A percentile compares a stretch with the other conserved stretches of the same genome.
These are phyloP conservation scores for Myriosclerotinia curreyana DNA, from an alignment of 2,329 filamentous ascomycete genomes.

Conservation along the genomic window DNA sequence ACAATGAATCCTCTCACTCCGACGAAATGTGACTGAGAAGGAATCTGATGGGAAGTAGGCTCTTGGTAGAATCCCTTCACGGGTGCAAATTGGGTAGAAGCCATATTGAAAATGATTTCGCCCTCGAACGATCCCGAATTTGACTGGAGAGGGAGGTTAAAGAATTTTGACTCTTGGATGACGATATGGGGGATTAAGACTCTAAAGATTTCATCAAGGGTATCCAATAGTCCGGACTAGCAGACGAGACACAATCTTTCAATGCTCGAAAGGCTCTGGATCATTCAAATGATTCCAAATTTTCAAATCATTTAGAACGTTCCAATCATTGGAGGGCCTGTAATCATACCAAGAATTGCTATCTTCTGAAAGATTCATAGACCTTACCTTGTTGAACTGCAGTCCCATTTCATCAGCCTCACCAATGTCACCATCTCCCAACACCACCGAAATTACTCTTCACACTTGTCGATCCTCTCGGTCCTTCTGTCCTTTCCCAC, in stretches of 20 bases:
- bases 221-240: too few relatives aligned
- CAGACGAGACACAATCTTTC: too few relatives aligned
- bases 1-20: constrained; percentile 47
- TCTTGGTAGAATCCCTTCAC: constrained; percentile 14
- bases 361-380: too few relatives aligned
- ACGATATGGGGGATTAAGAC: constrained; percentile 1
- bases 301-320: too few relatives aligned
- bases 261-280: too few relatives aligned
- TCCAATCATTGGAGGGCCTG: too few relatives aligned
- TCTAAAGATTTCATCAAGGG: not conserved
- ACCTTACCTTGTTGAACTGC: too few relatives aligned
- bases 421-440: not conserved
- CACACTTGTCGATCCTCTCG: constrained; percentile 1
- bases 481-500: too few relatives aligned
- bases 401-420: too few relatives aligned
- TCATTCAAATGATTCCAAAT: too few relatives aligned
- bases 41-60: constrained; percentile 11
- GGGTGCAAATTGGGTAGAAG: constrained; percentile 6
- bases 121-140: not conserved
- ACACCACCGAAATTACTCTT: not conserved
- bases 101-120: not conserved
- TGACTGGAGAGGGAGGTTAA: constrained; percentile 14
- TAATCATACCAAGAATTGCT: too few relatives aligned
- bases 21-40: constrained; percentile 35
- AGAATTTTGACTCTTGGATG: not conserved